Conservation (phyloP, 371 early-diverging fungal genomes). For the Syncephalastrum racemosum region DNA sequence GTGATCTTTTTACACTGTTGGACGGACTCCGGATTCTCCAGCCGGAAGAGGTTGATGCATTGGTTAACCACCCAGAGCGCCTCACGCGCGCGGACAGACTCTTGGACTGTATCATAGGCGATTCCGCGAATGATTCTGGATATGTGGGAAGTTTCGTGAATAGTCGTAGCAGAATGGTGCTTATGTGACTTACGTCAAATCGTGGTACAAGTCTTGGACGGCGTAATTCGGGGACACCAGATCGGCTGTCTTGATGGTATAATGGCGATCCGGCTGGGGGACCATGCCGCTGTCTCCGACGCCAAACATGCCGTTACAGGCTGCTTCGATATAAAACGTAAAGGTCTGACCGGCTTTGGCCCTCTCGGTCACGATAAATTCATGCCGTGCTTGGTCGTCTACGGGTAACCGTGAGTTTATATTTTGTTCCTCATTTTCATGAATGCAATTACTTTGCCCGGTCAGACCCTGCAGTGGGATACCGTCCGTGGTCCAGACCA, state of each 20-base stretch:
- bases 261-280: conserved; percentile 66
- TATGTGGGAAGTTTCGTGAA: not conserved
- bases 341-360: conserved; percentile 64
- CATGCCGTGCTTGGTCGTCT: conserved; percentile 71
- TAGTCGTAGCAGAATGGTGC: not conserved
- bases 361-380: conserved; percentile 67
- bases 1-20: conserved; percentile 57
- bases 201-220: conserved; percentile 72
- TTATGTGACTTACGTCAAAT: conserved; percentile 40
- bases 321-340: conserved; percentile 84
- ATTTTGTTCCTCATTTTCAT: not conserved
- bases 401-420: not conserved
- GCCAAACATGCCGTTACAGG: conserved; percentile 95
- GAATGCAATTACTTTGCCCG: conserved; percentile 56
- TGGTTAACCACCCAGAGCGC: conserved; percentile 81
- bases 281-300: conserved; percentile 70
- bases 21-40: conserved; percentile 56
- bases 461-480: conserved; percentile 88
- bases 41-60: conserved; percentile 74
- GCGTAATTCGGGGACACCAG: conserved; percentile 68
- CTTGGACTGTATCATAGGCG: conserved; percentile 69
- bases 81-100: conserved; percentile 58
- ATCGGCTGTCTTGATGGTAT: conserved; percentile 56
- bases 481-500: conserved; percentile 87
- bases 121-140: conserved; percentile 75